Evolutionary conservation across 2,329 filamentous ascomycete genomes (phyloP).

Genomic region (Paracamarosporium sp.): DNA sequence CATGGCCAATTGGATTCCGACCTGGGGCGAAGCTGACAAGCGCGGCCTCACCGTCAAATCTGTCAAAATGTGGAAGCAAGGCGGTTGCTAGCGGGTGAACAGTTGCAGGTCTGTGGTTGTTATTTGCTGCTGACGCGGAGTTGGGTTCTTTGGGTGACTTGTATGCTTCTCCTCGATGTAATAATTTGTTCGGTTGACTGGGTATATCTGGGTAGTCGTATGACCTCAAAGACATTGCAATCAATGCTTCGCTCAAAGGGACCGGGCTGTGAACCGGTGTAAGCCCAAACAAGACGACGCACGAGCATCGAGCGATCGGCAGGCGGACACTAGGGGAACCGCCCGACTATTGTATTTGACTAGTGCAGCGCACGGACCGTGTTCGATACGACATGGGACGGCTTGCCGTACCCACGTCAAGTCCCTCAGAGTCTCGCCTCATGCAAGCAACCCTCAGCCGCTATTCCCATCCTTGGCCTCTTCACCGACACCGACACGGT

Average conservation of each 20-base stretch:
- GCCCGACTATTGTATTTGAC: background rate
- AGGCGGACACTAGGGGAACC: slow-evolving; percentile 1
- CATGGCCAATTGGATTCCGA: slow-evolving; percentile 65
- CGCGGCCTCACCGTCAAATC: slow-evolving; percentile 66
- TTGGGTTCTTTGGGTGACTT: background rate
- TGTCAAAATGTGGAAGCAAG: slow-evolving; percentile 61
- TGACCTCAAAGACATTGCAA: background rate
- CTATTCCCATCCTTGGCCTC: slow-evolving; percentile 2
- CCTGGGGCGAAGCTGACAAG: slow-evolving; percentile 69
- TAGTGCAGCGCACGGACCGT: background rate
- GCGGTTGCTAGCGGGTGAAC: slow-evolving; percentile 19
- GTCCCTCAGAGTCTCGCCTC: slow-evolving; percentile 1
- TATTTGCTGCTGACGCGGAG: background rate
- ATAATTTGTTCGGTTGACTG: background rate
- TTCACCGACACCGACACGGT: background rate
- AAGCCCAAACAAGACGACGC: background rate
- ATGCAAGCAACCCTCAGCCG: background rate
- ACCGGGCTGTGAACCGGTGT: background rate
- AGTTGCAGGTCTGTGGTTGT: background rate
- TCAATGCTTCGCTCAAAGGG: background rate
- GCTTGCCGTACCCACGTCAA: background rate
- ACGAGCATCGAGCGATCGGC: background rate
- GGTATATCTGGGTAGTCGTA: background rate
- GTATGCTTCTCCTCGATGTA: background rate
- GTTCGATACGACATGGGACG: slow-evolving; percentile 4